Evolutionary conservation across 78 protist species (phyloP), one percentile per base, ranked within the genome.

Genomic region (Dictyostelium intermedium): DNA sequence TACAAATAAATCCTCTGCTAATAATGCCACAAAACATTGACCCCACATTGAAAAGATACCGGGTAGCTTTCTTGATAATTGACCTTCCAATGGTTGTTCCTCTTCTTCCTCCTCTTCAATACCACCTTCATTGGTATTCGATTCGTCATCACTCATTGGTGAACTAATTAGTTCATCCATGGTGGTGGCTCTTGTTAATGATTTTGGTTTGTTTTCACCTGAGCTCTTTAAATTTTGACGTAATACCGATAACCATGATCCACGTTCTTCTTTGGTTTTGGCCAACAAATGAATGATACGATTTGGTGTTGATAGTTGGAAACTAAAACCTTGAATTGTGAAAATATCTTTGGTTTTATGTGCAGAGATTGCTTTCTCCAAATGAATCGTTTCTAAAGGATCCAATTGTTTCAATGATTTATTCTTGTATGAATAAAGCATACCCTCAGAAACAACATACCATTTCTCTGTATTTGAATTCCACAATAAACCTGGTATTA

Each of bases 41-140:
- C 94, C 87, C 94, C 94, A 89, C 94, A 89, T 89, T 43, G 94
- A 89, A 32, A 89, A 89, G 32, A 89, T 80, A 70, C 94, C 94
- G 7, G 72, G 72, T 37, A 80, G 34, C 34, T 89, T 89, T 89
- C 94, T 89, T 39, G 79, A 70, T 27, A 89, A 69, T 70, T 80
- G 85, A 80, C 94, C 94, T 69, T 89, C 94, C 30, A 89, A 39
- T 20, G 45, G 76, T 30, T 89, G 77, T 25, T 89, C 93, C 66
- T 87, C 93, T 10, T 89, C 93, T 11, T 87, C 94, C n/a, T 72
- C 79, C 41, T 72, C 79, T 47, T 69, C 86, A 13, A 35, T 30
- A 47, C 41, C 80, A 35, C 82, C 94, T 5, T 72, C 61, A 18
- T 43, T 30, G 27, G 43, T 89, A 50, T 89, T 45, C 10, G 82